Conservation (phyloP, 352 stramenopile genomes). For the Nothophytophthora sp. region DNA sequence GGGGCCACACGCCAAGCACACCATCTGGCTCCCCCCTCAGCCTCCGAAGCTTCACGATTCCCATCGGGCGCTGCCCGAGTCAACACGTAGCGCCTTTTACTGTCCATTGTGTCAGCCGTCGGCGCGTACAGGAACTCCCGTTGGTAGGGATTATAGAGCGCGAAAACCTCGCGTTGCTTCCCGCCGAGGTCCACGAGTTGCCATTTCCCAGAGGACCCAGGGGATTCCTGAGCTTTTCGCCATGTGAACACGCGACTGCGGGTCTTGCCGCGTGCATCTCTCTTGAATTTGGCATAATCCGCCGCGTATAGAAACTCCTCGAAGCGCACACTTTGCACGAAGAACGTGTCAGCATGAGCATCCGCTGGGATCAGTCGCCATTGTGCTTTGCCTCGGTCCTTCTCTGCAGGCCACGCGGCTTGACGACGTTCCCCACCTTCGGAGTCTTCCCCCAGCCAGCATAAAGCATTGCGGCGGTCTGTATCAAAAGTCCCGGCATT, state of each 20-base stretch:
- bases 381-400: conserved; percentile 47
- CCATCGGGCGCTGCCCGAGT: conserved; percentile 50
- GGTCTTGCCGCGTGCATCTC: conserved; percentile 44
- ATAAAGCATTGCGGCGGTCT: conserved; percentile 50
- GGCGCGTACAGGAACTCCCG: conserved; percentile 73
- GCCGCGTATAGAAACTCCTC: conserved; percentile 68
- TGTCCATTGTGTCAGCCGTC: conserved; percentile 48
- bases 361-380: conserved; percentile 65
- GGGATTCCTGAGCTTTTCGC: conserved; percentile 43
- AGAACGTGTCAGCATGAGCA: conserved; percentile 58
- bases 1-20: conserved; percentile 55
- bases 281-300: conserved; percentile 71
- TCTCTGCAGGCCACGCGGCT: conserved; percentile 26
- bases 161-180: conserved; percentile 58
- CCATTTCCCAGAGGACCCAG: conserved; percentile 60
- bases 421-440: conserved; percentile 15
- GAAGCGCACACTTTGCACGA: conserved; percentile 58
- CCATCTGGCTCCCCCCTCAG: conserved; percentile 47
- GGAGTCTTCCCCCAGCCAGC: conserved; percentile 32
- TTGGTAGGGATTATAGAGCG: conserved; percentile 77
- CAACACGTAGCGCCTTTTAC: conserved; percentile 53
- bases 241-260: conserved; percentile 69
- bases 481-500: conserved; percentile 47
- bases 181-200: conserved; percentile 52
- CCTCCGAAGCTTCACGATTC: conserved; percentile 23